Evolutionary conservation across 495 filamentous ascomycete species (phyloP), one percentile per base, ranked within the genome.

Genomic region (Chaetomium cochliodes): DNA sequence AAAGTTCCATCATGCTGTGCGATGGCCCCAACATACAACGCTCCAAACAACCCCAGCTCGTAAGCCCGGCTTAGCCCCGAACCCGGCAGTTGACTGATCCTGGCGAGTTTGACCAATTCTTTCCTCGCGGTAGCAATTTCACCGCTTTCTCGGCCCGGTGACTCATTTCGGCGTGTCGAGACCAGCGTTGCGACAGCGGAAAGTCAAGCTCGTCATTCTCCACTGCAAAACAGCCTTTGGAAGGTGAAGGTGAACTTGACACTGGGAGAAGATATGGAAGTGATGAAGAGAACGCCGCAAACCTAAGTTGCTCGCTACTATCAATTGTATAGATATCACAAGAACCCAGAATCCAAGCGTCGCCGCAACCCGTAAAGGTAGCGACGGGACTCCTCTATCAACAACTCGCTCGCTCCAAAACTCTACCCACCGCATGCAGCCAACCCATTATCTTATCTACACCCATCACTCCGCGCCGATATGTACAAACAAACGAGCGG

Each of bases 11-110:
- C 16, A 2, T 41, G 39, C 13, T 41, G 9, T 44, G 39, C 9
- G 13, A 15, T 44, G 41, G 13, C 41, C 41, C 16, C 41, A 44
- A 44, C 41, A 37, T 37, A 1, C 33, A 33, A 3, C 30, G n/a
- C n/a, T n/a, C 30, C 39, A 15, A 44, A 44, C 41, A 44, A 41
- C 6, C 6, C 23, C 3, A 18, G 11, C 46, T 60, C 58, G 58
- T 60, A 60, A 15, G 41, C 50, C 58, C 58, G 58, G 44, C 18
- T 25, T 60, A 60, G 25, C 44, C 58, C 58, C 44, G 58, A 60
- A 2, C 56, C 56, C 41, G 56, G 41, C 41, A 46, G 33, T 18
- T 41, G 53, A 39, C 33, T 8, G 33, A 37, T 8, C 33, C 33
- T 16, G 25, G 9, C 7, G 3, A 49, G 46, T 5, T 11, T 37